Conservation (phyloP, 2,329 filamentous ascomycete genomes). For the Aspergillus hiratsukae region DNA sequence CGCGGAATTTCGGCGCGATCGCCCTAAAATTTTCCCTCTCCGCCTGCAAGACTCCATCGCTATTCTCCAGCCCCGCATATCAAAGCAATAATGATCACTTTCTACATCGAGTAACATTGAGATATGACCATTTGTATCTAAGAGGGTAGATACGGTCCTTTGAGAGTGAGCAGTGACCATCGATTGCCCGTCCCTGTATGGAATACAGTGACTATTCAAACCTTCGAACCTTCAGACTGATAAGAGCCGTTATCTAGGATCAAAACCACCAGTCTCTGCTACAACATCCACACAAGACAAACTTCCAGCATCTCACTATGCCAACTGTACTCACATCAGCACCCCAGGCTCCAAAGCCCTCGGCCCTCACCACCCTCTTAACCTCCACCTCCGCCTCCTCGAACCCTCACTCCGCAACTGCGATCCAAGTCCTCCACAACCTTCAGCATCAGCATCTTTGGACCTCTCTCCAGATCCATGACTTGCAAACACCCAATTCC, state of each 20-base stretch:
- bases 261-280: neutral
- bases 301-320: neutral
- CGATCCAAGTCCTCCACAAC: conserved; percentile 59
- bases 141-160: neutral
- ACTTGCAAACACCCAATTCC: conserved; percentile 19
- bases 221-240: neutral
- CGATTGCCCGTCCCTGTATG: no score
- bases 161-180: neutral
- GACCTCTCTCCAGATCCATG: conserved; percentile 53
- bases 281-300: neutral
- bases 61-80: neutral
- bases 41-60: neutral
- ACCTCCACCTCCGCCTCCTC: conserved; percentile 21
- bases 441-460: conserved; percentile 61
- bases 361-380: conserved; percentile 40
- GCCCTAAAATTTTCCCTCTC: conserved; percentile 6
- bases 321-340: neutral
- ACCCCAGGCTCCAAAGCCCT: conserved; percentile 22
- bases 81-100: neutral
- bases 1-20: conserved; percentile 9
- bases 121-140: neutral
- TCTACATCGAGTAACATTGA: neutral
- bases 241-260: neutral
- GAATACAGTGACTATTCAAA: neutral
- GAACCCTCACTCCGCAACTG: conserved; percentile 41